A percentile compares a stretch with the other conserved stretches of the same genome.
These are phyloP conservation scores for Piloderma croceum DNA, from an alignment of 768 basidiomycete genomes.

Conservation along the genomic window DNA sequence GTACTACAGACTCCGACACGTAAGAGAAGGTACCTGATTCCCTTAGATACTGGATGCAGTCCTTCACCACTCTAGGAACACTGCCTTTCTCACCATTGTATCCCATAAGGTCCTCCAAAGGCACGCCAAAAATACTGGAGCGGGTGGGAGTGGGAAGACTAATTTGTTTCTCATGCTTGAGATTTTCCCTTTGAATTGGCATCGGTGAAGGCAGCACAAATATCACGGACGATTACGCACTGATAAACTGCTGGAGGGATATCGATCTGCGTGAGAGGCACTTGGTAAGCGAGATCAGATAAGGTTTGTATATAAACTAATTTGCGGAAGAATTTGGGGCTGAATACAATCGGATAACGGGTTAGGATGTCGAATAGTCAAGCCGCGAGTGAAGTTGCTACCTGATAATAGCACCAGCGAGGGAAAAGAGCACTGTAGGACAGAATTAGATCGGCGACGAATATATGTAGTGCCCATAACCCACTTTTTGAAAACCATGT, in stretches of 20 bases:
- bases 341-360: slow-evolving; percentile 23
- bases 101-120: slow-evolving; percentile 81
- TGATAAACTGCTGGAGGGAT: slow-evolving; percentile 78
- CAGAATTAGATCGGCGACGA: slow-evolving; percentile 1
- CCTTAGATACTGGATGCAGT: slow-evolving; percentile 66
- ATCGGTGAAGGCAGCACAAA: not conserved
- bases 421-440: slow-evolving; percentile 73
- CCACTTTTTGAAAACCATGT: slow-evolving; percentile 84
- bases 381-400: slow-evolving; percentile 18
- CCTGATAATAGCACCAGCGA: slow-evolving; percentile 86
- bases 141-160: slow-evolving; percentile 54
- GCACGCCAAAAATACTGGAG: slow-evolving; percentile 72
- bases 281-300: slow-evolving; percentile 67
- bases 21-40: slow-evolving; percentile 49
- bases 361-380: not conserved
- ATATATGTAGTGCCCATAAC: slow-evolving; percentile 17
- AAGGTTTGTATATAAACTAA: slow-evolving; percentile 71
- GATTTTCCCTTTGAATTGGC: slow-evolving; percentile 58
- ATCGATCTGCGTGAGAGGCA: slow-evolving; percentile 85
- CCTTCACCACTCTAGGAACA: slow-evolving; percentile 74
- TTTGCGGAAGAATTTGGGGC: slow-evolving; percentile 89
- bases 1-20: too few relatives aligned
- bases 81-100: slow-evolving; percentile 76
- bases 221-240: slow-evolving; percentile 40
- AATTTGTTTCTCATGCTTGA: slow-evolving; percentile 67